Evolutionary conservation across 129 eudicot species (phyloP).

Genomic region (Helichrysum umbraculigerum): DNA sequence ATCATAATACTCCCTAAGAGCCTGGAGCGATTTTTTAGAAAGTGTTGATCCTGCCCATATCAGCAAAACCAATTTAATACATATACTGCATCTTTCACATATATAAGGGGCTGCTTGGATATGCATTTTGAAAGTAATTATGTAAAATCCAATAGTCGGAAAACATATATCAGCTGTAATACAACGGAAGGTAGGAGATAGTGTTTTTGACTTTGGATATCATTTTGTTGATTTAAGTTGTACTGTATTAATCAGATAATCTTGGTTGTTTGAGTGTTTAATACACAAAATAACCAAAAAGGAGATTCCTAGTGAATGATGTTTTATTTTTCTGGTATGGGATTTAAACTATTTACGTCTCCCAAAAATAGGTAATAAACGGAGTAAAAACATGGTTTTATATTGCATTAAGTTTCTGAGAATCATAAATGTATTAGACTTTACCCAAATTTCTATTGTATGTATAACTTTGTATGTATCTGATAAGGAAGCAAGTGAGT

Average conservation of each 20-base stretch:
- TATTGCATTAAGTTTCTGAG: too few relatives aligned
- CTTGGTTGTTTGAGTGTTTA: conserved; percentile 1
- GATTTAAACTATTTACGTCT: too few relatives aligned
- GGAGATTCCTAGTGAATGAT: neutral
- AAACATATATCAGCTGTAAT: neutral
- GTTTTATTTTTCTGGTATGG: neutral
- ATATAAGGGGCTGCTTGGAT: neutral
- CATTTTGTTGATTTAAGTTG: neutral
- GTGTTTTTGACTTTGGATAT: neutral
- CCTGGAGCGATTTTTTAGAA: conserved; percentile 47
- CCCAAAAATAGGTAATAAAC: too few relatives aligned
- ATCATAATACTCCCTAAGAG: conserved; percentile 59
- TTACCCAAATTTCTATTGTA: too few relatives aligned
- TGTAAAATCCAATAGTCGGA: neutral
- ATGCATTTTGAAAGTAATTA: neutral
- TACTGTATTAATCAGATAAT: neutral
- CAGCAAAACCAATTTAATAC: conserved; percentile 14
- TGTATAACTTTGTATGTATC: too few relatives aligned
- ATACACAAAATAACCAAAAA: neutral
- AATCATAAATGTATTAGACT: too few relatives aligned
- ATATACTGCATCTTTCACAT: neutral
- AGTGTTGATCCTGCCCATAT: conserved; percentile 45
- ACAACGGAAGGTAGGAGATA: neutral
- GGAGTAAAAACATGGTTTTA: too few relatives aligned
- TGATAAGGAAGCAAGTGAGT: too few relatives aligned